Evolutionary conservation across 306 rosid species (phyloP), one percentile per base, ranked within the genome.

Genomic region (Cucurbita ficifolia): DNA sequence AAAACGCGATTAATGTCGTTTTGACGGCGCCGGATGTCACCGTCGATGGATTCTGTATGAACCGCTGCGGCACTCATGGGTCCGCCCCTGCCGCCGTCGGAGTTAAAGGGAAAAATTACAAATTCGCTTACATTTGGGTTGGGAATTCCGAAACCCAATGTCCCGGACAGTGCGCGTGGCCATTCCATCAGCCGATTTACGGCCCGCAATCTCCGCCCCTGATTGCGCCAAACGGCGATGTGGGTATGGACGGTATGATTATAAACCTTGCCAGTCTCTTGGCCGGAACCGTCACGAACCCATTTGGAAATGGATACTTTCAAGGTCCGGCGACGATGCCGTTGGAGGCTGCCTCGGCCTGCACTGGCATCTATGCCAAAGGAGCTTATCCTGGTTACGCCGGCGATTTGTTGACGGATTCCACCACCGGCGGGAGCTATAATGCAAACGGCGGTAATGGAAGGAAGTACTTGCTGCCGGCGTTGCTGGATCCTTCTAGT

Each of bases 51-150:
- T 92, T 92, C 64, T 92, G 97, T 43, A 72, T 82, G 81, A 78
- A 77, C 76, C 77, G 94, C 1, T 92, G 97, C 38, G 97, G 97
- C 6, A 81, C 94, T 6, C 97, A 92, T 10, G 97, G 97, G 1
- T 82, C 87, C 0, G 57, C 64, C 3, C 40, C 84, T 3, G 67
- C 79, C 6, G 18, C 0, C 19, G 78, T 76, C 0, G 81, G 70
- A 33, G 22, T 22, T 1, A 72, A 63, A 40, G 85, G 87, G 19
- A 87, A 84, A 79, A 75, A 21, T 42, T 70, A 72, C 76, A 90
- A 85, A 75, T 90, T 88, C 57, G 89, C 91, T 5, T 88, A 88
- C 85, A 58, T 90, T 21, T 90, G 93, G 96, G 96, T 90, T 0
- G 96, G 96, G 0, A 88, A 90, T 80, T 86, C 93, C 0, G 96